These are phyloP conservation scores for Aegle marmelos DNA, from an alignment of 345 rosid species.

Conservation along the genomic window DNA sequence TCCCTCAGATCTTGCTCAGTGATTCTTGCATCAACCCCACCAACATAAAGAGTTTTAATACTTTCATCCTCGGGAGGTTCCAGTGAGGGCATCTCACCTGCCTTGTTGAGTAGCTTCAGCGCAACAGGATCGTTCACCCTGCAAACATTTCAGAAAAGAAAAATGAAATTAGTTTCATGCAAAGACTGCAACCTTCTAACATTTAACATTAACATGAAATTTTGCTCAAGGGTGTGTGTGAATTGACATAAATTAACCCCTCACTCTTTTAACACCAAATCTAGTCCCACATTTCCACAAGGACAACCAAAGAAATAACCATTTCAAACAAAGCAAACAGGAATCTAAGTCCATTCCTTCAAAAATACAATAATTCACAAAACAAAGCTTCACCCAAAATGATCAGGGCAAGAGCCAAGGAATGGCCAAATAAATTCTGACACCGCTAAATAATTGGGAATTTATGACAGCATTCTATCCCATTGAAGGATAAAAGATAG, in stretches of 20 bases:
- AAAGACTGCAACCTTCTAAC: not conserved
- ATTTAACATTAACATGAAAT: not conserved
- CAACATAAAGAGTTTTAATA: slow-evolving; percentile 86
- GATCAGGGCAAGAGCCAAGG: not conserved
- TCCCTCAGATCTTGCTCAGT: slow-evolving; percentile 90
- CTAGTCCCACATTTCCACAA: not conserved
- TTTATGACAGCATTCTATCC: not conserved
- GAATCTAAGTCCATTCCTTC: not conserved
- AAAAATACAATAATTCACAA: not conserved
- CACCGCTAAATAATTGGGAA: not conserved
- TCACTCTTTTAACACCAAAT: not conserved
- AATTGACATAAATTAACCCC: not conserved
- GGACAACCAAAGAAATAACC: not conserved
- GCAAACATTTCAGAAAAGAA: slow-evolving; percentile 21
- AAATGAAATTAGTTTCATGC: not conserved
- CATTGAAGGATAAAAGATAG: not conserved
- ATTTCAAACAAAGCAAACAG: not conserved
- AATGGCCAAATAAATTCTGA: not conserved
- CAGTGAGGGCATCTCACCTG: slow-evolving; percentile 94
- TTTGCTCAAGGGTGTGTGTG: not conserved
- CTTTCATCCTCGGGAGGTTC: slow-evolving; percentile 92
- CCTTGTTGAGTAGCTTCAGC: slow-evolving; percentile 81
- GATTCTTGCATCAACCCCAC: slow-evolving; percentile 82
- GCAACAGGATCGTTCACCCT: slow-evolving; percentile 97
- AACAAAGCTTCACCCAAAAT: not conserved